A percentile compares a stretch with the other conserved stretches of the same genome.
These are phyloP conservation scores for Calvatia gigantea DNA, from an alignment of 768 basidiomycete species.

Conservation along the genomic window DNA sequence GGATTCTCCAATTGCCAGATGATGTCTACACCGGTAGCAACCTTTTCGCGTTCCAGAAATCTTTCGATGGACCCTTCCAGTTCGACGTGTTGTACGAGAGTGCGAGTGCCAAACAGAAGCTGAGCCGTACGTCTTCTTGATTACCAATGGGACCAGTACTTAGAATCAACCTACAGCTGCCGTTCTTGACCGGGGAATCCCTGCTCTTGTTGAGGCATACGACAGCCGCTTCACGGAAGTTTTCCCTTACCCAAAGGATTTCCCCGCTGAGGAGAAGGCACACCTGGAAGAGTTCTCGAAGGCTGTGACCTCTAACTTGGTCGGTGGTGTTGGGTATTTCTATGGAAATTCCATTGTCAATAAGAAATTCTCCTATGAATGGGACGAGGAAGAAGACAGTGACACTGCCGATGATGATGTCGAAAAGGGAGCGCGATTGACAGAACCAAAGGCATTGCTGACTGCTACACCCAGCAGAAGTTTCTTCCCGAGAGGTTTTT, in stretches of 20 bases:
- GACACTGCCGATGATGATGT: constrained; percentile 32
- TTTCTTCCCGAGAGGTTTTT: constrained; percentile 97
- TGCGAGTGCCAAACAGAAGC: constrained; percentile 56
- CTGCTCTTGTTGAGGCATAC: constrained; percentile 59
- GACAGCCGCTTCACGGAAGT: constrained; percentile 60
- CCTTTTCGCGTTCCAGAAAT: constrained; percentile 84
- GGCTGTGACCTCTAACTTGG: constrained; percentile 83
- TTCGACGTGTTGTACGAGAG: constrained; percentile 91
- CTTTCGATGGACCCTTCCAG: constrained; percentile 79
- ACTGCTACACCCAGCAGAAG: constrained; percentile 95
- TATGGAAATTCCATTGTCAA: constrained; percentile 89
- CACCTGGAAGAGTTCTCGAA: constrained; percentile 74
- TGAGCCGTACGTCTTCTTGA: constrained; percentile 51
- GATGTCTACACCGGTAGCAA: constrained; percentile 71
- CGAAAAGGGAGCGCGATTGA: constrained; percentile 57
- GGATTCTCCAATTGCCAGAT: constrained; percentile 72
- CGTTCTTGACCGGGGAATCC: constrained; percentile 65
- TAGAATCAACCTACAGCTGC: constrained; percentile 40
- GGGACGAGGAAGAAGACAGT: constrained; percentile 68
- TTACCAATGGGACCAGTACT: not conserved
- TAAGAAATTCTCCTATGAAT: constrained; percentile 81
- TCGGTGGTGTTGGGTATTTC: constrained; percentile 95
- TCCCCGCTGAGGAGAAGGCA: constrained; percentile 41
- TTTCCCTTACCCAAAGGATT: constrained; percentile 67
- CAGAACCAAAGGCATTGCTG: constrained; percentile 71